phyloP scores from a whole-genome alignment of 2,329 filamentous ascomycete genomes.

The Aphanocladium album region DNA sequence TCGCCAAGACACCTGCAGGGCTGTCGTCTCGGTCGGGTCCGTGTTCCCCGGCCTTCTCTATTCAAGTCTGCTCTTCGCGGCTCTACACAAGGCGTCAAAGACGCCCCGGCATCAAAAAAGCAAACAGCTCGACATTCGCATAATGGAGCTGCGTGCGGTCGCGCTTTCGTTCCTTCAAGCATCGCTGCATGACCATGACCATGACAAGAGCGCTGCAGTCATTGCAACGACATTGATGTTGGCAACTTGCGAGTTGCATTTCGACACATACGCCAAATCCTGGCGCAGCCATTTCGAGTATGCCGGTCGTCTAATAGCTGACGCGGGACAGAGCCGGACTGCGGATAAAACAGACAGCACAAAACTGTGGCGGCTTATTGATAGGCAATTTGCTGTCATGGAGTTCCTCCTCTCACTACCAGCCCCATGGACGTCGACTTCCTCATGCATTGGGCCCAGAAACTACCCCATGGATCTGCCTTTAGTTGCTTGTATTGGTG shows the following conservation, averaged over 20 bases:
- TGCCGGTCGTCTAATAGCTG: not conserved
- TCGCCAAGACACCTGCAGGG: constrained; percentile 7
- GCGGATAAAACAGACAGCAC: not conserved
- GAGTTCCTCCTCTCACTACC: constrained; percentile 3
- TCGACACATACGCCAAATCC: not conserved
- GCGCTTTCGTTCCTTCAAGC: constrained; percentile 1
- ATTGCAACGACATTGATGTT: constrained; percentile 10
- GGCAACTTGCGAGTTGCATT: constrained; percentile 9
- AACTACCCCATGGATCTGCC: not conserved
- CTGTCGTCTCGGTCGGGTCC: constrained; percentile 7
- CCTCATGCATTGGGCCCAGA: not conserved
- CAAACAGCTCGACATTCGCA: not conserved
- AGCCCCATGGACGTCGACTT: not conserved
- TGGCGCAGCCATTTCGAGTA: constrained; percentile 11
- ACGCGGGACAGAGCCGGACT: not conserved
- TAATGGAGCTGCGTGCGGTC: not conserved
- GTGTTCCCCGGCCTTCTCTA: constrained; percentile 7
- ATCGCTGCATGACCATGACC: not conserved
- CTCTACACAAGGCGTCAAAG: constrained; percentile 2
- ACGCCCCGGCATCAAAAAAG: too few relatives aligned
- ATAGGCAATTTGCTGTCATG: not conserved
- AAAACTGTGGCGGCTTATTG: not conserved
- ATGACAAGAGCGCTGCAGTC: not conserved
- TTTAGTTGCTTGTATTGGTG: not conserved
- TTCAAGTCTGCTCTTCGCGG: not conserved